Percentiles rank a stretch among this genome's conserved stretches.
These are phyloP conservation scores for Cryptococcus deneoformans DNA, from an alignment of 1,284 basidiomycete genomes.

Conservation along the genomic window DNA sequence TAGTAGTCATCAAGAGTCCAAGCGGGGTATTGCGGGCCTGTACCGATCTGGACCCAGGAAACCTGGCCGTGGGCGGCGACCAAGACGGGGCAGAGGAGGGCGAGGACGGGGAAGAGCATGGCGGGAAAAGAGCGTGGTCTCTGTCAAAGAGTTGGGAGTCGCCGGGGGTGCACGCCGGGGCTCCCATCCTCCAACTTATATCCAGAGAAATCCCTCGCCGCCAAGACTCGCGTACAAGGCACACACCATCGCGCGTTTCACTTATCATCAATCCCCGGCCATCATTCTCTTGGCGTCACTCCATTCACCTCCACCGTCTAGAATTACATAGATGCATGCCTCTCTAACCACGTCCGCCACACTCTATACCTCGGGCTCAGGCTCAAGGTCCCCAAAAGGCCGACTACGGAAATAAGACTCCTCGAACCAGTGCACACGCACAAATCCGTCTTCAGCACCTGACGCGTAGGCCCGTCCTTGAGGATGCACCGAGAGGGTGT, in stretches of 20 bases:
- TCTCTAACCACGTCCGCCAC: too few species aligned
- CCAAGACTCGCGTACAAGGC: too few species aligned
- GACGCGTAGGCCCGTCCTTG: slow-evolving; percentile 86
- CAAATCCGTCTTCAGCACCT: slow-evolving; percentile 95
- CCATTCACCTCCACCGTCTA: too few species aligned
- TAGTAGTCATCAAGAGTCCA: slow-evolving; percentile 3
- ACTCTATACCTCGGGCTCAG: slow-evolving; percentile 51
- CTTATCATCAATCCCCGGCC: too few species aligned
- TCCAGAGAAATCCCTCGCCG: too few species aligned
- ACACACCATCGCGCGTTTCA: too few species aligned
- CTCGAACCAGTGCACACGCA: slow-evolving; percentile 83
- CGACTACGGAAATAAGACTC: slow-evolving; percentile 84
- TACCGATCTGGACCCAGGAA: background rate
- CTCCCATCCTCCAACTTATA: too few species aligned
- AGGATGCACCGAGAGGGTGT: slow-evolving; percentile 96
- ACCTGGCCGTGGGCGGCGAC: slow-evolving; percentile 5
- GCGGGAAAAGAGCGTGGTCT: background rate
- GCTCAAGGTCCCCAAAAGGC: slow-evolving; percentile 85
- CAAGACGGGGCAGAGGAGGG: background rate
- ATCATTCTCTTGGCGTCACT: too few species aligned
- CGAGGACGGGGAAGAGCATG: slow-evolving; percentile 1
- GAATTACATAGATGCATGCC: too few species aligned
- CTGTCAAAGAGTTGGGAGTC: background rate
- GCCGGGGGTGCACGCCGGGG: background rate
- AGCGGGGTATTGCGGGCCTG: slow-evolving; percentile 1